These are phyloP conservation scores for Eimeria praecox DNA, from an alignment of 169 alveolate species.

Conservation along the genomic window DNA sequence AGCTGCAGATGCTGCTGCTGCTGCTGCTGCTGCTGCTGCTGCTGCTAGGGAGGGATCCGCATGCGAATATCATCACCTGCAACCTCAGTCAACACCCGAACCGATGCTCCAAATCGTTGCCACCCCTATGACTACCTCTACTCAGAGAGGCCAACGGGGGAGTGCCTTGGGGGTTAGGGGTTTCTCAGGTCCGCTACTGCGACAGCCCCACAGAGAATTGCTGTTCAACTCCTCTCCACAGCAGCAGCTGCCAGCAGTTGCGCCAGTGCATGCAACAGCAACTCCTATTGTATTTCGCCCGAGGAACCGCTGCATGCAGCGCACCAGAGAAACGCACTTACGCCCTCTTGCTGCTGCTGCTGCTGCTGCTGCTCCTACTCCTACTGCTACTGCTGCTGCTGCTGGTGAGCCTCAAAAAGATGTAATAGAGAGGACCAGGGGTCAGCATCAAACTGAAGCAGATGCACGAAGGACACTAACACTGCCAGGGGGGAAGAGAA, in stretches of 20 bases:
- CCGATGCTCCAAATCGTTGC: not conserved
- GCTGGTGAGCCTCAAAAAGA: not conserved
- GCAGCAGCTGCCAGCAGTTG: not conserved
- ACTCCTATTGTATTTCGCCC: not conserved
- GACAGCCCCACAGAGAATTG: not conserved
- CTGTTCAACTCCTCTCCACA: not conserved
- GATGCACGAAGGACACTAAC: not conserved
- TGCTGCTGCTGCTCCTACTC: too few species aligned
- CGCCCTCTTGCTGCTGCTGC: too few species aligned
- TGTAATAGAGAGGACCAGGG: not conserved
- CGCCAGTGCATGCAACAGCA: not conserved
- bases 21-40: not conserved
- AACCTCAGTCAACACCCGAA: not conserved
- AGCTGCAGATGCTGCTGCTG: not conserved
- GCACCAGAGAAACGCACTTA: not conserved
- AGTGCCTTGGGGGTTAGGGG: not conserved
- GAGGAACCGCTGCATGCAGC: not conserved
- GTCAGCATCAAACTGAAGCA: not conserved
- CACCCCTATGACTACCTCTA: not conserved
- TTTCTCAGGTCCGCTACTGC: not conserved
- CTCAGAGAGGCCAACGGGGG: not conserved
- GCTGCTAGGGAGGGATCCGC: not conserved
- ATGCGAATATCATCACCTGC: not conserved
- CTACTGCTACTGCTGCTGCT: too few species aligned
- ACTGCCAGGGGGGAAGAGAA: not conserved